Evolutionary conservation across 176 grass and related monocot species (phyloP).

Genomic region (Aegilops speltoides): DNA sequence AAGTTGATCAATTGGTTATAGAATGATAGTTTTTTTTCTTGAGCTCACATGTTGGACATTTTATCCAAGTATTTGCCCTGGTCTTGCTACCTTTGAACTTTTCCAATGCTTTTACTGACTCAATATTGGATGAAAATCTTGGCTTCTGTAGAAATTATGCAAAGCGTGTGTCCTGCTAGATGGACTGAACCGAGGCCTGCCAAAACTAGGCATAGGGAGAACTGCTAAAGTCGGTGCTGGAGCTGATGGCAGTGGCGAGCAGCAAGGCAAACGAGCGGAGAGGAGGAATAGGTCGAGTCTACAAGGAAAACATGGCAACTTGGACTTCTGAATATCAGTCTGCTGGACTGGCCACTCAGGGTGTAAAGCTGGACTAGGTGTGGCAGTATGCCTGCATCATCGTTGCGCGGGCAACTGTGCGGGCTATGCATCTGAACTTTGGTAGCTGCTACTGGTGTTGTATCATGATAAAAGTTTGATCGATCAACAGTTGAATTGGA

Average conservation of each 20-base stretch:
- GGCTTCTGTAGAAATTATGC: conserved; percentile 68
- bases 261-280: conserved; percentile 29
- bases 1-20: background rate
- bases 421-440: background rate
- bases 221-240: conserved; percentile 30
- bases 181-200: conserved; percentile 86
- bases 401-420: background rate
- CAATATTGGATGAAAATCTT: conserved; percentile 25
- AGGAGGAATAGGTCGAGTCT: conserved; percentile 41
- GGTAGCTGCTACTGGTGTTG: background rate
- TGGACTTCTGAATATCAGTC: conserved; percentile 53
- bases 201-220: conserved; percentile 88
- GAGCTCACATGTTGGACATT: background rate
- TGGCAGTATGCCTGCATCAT: background rate
- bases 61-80: background rate
- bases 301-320: conserved; percentile 66
- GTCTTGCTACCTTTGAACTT: background rate
- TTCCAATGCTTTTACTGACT: background rate
- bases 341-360: background rate
- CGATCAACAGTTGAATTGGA: background rate
- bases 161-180: conserved; percentile 94
- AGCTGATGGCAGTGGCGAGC: conserved; percentile 22
- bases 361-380: background rate
- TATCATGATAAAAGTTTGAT: background rate
- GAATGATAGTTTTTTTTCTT: background rate